Evolutionary conservation across 1,284 basidiomycete species (phyloP), one percentile per base, ranked within the genome.

Genomic region (Sanghuangporus baumii): DNA sequence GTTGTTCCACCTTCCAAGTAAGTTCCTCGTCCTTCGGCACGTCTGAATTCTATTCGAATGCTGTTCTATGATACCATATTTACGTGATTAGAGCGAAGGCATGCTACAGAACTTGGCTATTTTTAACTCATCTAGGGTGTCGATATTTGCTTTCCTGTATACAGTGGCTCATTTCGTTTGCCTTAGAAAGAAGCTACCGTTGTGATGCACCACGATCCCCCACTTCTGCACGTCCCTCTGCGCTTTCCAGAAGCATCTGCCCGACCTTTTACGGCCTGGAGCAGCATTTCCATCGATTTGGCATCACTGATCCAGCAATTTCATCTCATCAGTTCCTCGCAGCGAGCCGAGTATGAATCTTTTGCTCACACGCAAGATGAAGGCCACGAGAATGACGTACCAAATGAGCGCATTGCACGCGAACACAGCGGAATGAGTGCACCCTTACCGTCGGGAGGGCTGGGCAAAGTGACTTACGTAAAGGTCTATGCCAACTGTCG

Each of bases 1-100:
- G 91, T 31, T 81, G 86, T 64, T 93, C 91, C 23, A 93, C 88
- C 12, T 94, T 93, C 70, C 91, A 93, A 86, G 91, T 91, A 71
- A 72, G 72, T 37, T 18, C 14, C n/a, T n/a, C 16, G 12, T 54
- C 52, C 9, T 31, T 52, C 50, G 9, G 2, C 18, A 18, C 8
- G 16, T 8, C 3, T 2, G 1, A 41, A 41, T 41, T 2, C 40
- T 11, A 41, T n/a, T 12, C n/a, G 9, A 41, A 41, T 41, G n/a
- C n/a, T 41, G 4, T 41, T 12, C 40, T 43, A 31, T 31, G 26
- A 0, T 3, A 31, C 26, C 26, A 3, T 31, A 31, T 31, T 31
- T 31, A 5, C 26, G 26, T 31, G 43, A n/a, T 14, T n/a, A 46
- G 43, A n/a, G 16, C 2, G 43, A 7, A 46, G 16, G 34, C 36